phyloP scores from a whole-genome alignment of 768 basidiomycete species.

The Paxillus ammoniavirescens region DNA sequence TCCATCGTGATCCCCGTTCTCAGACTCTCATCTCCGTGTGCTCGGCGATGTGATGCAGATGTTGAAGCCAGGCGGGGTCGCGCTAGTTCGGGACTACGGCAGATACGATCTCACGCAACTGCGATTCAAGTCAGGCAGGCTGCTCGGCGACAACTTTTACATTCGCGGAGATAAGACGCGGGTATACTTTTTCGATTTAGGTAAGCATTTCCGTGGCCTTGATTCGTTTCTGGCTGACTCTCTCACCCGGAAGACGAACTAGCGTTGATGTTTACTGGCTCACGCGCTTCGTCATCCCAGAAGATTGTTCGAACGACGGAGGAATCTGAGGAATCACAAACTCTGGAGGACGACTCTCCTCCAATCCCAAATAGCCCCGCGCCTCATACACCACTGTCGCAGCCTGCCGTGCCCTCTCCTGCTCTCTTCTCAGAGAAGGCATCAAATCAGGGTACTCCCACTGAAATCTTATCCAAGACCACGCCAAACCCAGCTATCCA shows the following conservation, averaged over 20 bases:
- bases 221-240: background rate
- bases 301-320: conserved; percentile 31
- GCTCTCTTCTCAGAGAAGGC: background rate
- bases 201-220: conserved; percentile 36
- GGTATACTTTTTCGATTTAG: conserved; percentile 94
- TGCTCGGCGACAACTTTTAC: conserved; percentile 94
- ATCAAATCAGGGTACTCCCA: background rate
- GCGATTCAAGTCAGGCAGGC: conserved; percentile 82
- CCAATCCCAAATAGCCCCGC: conserved; percentile 3
- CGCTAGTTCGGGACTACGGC: conserved; percentile 92
- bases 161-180: conserved; percentile 96
- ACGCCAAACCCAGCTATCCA: conserved; percentile 30
- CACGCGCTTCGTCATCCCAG: conserved; percentile 36
- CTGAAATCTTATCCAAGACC: background rate
- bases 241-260: conserved; percentile 62
- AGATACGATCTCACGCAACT: conserved; percentile 93
- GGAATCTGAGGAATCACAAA: conserved; percentile 34
- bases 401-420: background rate
- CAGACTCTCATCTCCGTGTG: background rate
- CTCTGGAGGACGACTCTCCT: conserved; percentile 9
- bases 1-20: background rate
- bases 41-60: conserved; percentile 48
- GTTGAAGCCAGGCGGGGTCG: conserved; percentile 83
- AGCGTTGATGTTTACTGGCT: conserved; percentile 75
- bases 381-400: conserved; percentile 8